Evolutionary conservation across 163 green algal genomes (phyloP), one percentile per base, ranked within the genome.

Genomic region (Smithsoniella earleae): DNA sequence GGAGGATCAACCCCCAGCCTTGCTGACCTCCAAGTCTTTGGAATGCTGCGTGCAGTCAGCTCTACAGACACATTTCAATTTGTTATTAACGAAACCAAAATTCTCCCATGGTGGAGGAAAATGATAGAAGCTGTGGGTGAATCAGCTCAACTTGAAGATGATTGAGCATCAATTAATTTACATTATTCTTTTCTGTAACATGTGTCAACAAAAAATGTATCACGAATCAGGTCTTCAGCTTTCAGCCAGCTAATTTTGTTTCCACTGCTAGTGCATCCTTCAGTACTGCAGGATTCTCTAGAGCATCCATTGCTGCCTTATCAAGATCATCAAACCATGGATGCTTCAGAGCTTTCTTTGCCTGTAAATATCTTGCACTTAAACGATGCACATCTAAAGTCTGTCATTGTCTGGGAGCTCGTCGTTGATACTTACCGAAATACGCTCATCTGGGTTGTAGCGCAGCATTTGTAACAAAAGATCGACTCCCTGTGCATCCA

Each of bases 291-390:
- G 77, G 77, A 78, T 85, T 91, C 79, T 95, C 89, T 10, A 96
- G 82, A 22, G 77, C 62, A 62, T 95, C 89, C 10, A 96, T 81
- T 8, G 63, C 40, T 2, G 55, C 82, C 80, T 86, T 92, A 80
- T 96, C 87, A 28, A 98, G 76, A 76, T 95, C 87, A 73, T 95
- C 82, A 86, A 99, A 98, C 87, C 97, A 98, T 4, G 90, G 87
- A 82, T 98, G 94, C 22, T 88, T 81, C 44, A 99, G 79, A 2
- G 94, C 93, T 31, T 96, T 87, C 85, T 95, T 98, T 43, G 94
- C 94, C 85, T 49, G 52, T 16, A 65, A 27, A 10, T 65, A 65
- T 65, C 52, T 28, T 62, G 46, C n/a, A n/a, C n/a, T n/a, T n/a
- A n/a, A n/a, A n/a, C n/a, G n/a, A n/a, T n/a, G n/a, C n/a, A n/a